A percentile compares a stretch with the other conserved stretches of the same genome.
phyloP scores from a whole-genome alignment of 345 rosid species.

The Acer yangbiense region DNA sequence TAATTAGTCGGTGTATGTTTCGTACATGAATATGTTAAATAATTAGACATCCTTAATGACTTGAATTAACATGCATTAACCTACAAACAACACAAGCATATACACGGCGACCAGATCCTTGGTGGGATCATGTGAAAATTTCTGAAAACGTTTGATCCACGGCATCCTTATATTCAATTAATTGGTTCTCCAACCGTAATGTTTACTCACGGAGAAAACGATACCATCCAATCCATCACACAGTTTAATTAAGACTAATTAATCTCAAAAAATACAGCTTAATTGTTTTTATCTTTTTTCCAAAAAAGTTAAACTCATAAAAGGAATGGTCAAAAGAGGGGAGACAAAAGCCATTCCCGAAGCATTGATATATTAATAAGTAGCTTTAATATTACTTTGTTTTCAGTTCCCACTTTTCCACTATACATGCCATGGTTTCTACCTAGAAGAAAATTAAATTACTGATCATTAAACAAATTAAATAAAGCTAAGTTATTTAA shows the following conservation, averaged over 20 bases:
- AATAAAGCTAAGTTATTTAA: not conserved
- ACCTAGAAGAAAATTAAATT: conserved; percentile 20
- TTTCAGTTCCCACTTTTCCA: conserved; percentile 33
- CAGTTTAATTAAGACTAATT: too few species aligned
- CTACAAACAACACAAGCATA: conserved; percentile 15
- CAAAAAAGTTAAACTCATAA: not conserved
- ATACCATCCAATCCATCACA: too few species aligned
- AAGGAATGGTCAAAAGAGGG: not conserved
- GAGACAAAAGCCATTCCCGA: conserved; percentile 15
- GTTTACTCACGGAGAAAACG: not conserved
- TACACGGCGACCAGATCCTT: conserved; percentile 18
- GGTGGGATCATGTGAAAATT: conserved; percentile 34
- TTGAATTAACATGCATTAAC: not conserved
- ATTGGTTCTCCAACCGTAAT: not conserved
- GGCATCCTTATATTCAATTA: not conserved
- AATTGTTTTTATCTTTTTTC: not conserved
- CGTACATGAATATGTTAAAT: not conserved
- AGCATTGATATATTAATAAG: not conserved
- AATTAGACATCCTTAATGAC: not conserved
- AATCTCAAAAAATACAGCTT: too few species aligned
- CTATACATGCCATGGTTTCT: conserved; percentile 28
- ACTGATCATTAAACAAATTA: not conserved
- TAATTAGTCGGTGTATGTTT: not conserved
- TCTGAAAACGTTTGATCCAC: conserved; percentile 29
- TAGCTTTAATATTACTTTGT: conserved; percentile 20